Conservation (phyloP, 495 filamentous ascomycete genomes). For the Hypomontagnella monticulosa region DNA sequence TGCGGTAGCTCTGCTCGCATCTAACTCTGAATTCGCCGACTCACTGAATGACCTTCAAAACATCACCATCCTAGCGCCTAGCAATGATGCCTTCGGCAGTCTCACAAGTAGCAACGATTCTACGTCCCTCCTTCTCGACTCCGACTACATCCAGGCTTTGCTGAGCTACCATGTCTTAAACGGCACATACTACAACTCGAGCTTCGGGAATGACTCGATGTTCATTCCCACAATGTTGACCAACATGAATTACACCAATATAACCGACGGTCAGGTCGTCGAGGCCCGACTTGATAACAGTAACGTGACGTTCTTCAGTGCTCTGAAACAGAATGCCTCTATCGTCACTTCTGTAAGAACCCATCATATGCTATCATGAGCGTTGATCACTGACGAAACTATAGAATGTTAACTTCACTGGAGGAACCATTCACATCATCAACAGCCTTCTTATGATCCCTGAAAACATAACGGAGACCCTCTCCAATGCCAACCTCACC, state of each 20-base stretch:
- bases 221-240: slow-evolving; percentile 68
- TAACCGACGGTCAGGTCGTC: slow-evolving; percentile 55
- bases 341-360: slow-evolving; percentile 49
- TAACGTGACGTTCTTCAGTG: slow-evolving; percentile 52
- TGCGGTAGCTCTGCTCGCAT: slow-evolving; percentile 48
- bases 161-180: slow-evolving; percentile 73
- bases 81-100: slow-evolving; percentile 64
- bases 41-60: slow-evolving; percentile 57
- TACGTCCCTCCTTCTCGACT: slow-evolving; percentile 44
- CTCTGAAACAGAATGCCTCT: slow-evolving; percentile 46
- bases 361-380: neutral
- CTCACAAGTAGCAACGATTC: slow-evolving; percentile 49
- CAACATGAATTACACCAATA: slow-evolving; percentile 57
- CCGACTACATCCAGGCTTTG: slow-evolving; percentile 57
- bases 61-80: slow-evolving; percentile 73
- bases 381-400: neutral
- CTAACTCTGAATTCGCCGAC: slow-evolving; percentile 51
- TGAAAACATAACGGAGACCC: slow-evolving; percentile 57
- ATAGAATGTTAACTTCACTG: slow-evolving; percentile 67
- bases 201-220: slow-evolving; percentile 53
- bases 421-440: slow-evolving; percentile 74
- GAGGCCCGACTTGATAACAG: slow-evolving; percentile 45
- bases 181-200: slow-evolving; percentile 58
- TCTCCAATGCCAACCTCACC: slow-evolving; percentile 63
- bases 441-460: slow-evolving; percentile 68